Percentiles rank a stretch among this genome's conserved stretches.
phyloP scores from a whole-genome alignment of 169 alveolate genomes.

The Theileria annulata region DNA sequence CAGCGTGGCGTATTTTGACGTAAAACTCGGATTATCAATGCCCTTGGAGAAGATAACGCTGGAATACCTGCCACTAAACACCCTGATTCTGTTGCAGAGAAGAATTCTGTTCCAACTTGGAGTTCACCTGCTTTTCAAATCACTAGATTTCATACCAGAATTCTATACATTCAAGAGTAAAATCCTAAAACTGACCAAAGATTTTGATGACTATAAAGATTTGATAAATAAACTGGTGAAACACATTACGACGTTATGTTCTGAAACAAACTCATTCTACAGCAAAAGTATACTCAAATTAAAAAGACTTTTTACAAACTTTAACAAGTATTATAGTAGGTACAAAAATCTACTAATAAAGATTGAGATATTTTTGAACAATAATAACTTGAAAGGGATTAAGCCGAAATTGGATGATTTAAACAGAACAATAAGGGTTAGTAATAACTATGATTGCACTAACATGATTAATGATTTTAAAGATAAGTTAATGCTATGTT shows the following conservation, averaged over 20 bases:
- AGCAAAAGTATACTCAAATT: background rate
- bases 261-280: background rate
- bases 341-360: background rate
- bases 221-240: background rate
- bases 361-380: background rate
- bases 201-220: background rate
- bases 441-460: background rate
- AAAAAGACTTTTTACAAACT: background rate
- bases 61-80: constrained; percentile 42
- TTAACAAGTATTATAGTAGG: background rate
- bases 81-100: constrained; percentile 45
- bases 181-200: background rate
- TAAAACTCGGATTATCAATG: constrained; percentile 23
- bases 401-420: background rate
- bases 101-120: constrained; percentile 55
- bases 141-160: constrained; percentile 45
- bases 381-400: background rate
- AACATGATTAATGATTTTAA: background rate
- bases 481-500: background rate
- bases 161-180: constrained; percentile 16
- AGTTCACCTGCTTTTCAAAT: constrained; percentile 15
- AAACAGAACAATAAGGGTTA: background rate
- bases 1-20: constrained; percentile 49
- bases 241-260: background rate
- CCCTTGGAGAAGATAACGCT: constrained; percentile 27